Percentiles rank a stretch among this genome's conserved stretches.
phyloP scores from a whole-genome alignment of 75 land plant species.

The Pinus tabuliformis region DNA sequence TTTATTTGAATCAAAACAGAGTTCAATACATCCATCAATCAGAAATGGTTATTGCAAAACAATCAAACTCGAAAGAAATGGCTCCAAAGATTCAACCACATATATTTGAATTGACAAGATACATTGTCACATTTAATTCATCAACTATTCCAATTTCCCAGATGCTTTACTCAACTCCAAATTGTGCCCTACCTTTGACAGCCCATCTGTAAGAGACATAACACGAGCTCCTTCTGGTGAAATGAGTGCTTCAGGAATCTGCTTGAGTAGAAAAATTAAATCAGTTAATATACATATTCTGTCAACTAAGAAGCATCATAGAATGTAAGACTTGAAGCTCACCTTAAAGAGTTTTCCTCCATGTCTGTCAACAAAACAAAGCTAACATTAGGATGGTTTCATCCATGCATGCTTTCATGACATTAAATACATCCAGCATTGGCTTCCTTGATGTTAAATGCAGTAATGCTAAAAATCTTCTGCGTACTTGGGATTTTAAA shows the following conservation, averaged over 20 bases:
- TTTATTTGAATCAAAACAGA: not conserved
- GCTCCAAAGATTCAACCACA: not conserved
- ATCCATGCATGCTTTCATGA: not conserved
- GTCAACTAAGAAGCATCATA: not conserved
- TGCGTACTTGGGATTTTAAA: not conserved
- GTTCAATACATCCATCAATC: not conserved
- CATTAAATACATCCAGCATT: not conserved
- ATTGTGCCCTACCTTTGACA: constrained; percentile 61
- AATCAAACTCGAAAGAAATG: not conserved
- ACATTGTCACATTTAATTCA: not conserved
- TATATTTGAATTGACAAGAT: not conserved
- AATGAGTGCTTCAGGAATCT: constrained; percentile 98
- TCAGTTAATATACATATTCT: constrained; percentile 5
- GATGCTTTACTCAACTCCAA: not conserved
- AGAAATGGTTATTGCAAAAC: not conserved
- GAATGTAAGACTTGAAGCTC: not conserved
- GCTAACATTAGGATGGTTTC: not conserved
- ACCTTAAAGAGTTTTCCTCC: constrained; percentile 90
- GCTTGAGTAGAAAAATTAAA: constrained; percentile 6
- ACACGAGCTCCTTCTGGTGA: constrained; percentile 92
- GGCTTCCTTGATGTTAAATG: not conserved
- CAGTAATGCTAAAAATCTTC: not conserved
- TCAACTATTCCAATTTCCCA: not conserved
- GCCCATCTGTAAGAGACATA: constrained; percentile 97
- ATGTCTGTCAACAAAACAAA: constrained; percentile 43